Conservation (phyloP, 2,329 filamentous ascomycete genomes). For the Alternaria gansuensis region DNA sequence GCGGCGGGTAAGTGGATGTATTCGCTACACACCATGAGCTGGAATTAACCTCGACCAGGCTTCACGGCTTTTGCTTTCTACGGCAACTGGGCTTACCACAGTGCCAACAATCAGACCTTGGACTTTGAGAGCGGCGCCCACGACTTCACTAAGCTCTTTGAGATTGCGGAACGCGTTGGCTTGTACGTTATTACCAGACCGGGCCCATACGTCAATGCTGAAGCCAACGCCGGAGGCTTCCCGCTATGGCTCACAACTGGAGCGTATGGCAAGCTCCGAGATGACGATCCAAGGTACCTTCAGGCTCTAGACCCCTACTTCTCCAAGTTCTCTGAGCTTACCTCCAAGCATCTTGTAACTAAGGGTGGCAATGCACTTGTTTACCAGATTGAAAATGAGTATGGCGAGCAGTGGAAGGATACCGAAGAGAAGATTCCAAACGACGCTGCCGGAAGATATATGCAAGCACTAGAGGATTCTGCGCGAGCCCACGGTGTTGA, state of each 20-base stretch:
- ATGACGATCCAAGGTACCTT: constrained; percentile 64
- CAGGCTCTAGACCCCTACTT: constrained; percentile 65
- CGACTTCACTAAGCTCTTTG: constrained; percentile 62
- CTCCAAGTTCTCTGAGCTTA: constrained; percentile 60
- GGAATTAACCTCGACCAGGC: constrained; percentile 36
- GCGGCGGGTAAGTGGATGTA: constrained; percentile 42
- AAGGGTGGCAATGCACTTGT: constrained; percentile 66
- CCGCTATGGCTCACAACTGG: constrained; percentile 70
- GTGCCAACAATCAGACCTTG: constrained; percentile 55
- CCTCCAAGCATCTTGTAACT: constrained; percentile 64
- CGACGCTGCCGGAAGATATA: constrained; percentile 61
- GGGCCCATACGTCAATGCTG: constrained; percentile 71
- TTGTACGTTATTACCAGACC: constrained; percentile 66
- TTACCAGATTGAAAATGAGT: constrained; percentile 68
- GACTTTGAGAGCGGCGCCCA: constrained; percentile 65
- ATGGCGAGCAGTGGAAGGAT: constrained; percentile 55
- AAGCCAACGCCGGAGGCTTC: constrained; percentile 69
- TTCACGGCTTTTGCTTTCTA: constrained; percentile 61
- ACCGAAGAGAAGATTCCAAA: constrained; percentile 58
- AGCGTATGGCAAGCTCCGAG: constrained; percentile 63
- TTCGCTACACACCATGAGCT: neutral
- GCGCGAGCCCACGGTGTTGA: constrained; percentile 66
- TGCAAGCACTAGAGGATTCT: constrained; percentile 64
- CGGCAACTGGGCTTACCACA: constrained; percentile 61
- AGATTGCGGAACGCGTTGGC: constrained; percentile 63